Conservation (phyloP, 2,329 filamentous ascomycete genomes). For the Tolypocladium pustulatum region DNA sequence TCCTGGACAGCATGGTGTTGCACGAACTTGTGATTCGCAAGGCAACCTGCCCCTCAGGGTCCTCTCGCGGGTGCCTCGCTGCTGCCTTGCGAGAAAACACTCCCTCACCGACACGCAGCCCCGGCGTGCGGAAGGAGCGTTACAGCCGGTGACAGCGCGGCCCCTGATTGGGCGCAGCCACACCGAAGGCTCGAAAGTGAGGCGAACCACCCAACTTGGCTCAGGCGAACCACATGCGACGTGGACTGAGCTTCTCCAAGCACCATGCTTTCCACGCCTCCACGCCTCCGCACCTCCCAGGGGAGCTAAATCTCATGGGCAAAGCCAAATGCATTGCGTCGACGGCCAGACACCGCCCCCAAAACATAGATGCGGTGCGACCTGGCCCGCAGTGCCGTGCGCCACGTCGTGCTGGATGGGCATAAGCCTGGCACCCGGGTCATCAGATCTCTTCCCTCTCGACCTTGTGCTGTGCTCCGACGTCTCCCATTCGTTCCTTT, state of each 20-base stretch:
- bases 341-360: neutral
- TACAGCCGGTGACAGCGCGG: neutral
- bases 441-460: neutral
- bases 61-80: neutral
- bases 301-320: neutral
- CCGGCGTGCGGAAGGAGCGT: neutral
- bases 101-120: neutral
- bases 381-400: neutral
- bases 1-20: neutral
- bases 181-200: conserved; percentile 6
- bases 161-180: conserved; percentile 4
- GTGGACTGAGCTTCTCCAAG: neutral
- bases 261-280: neutral
- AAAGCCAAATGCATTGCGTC: neutral
- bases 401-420: neutral
- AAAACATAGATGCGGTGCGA: neutral
- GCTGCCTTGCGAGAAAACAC: neutral
- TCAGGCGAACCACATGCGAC: neutral
- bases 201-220: neutral
- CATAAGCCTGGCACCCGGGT: neutral
- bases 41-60: neutral
- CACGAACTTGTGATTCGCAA: neutral
- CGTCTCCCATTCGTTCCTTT: neutral
- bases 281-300: neutral
- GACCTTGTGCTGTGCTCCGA: neutral